A percentile compares a stretch with the other conserved stretches of the same genome.
These are phyloP conservation scores for Phytophthora melonis DNA, from an alignment of 352 stramenopile species.

Conservation along the genomic window DNA sequence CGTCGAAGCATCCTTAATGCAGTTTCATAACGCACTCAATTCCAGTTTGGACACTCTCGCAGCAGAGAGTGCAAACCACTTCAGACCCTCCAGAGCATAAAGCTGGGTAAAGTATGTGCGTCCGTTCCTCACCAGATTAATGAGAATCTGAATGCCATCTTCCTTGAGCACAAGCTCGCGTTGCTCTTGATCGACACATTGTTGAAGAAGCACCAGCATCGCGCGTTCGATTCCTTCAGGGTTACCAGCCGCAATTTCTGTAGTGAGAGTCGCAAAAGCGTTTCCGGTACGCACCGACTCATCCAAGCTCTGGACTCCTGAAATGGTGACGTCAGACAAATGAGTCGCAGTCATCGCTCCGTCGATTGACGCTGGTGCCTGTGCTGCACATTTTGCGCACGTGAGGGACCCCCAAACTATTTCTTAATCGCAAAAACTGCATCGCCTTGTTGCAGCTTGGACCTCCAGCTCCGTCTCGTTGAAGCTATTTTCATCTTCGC, in stretches of 20 bases:
- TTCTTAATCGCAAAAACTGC: background rate
- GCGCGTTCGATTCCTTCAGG: background rate
- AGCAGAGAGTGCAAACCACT: background rate
- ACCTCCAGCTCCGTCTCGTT: background rate
- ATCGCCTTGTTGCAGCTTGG: background rate
- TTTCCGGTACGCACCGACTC: background rate
- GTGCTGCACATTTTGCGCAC: background rate
- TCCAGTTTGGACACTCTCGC: background rate
- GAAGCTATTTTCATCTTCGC: background rate
- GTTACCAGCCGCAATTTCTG: background rate
- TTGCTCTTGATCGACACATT: background rate
- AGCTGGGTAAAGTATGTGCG: background rate
- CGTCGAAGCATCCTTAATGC: background rate
- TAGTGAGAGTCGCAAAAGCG: background rate
- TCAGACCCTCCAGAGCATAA: background rate
- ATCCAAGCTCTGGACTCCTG: background rate
- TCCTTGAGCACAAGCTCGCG: background rate
- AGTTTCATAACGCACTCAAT: background rate
- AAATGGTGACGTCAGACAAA: background rate
- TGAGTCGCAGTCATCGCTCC: background rate
- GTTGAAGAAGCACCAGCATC: background rate
- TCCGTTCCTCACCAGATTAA: background rate
- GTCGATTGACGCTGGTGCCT: background rate
- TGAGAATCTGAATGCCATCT: background rate
- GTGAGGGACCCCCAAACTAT: background rate